Evolutionary conservation across 2,329 filamentous ascomycete species (phyloP), one percentile per base, ranked within the genome.

Genomic region (Talaromyces sp.): DNA sequence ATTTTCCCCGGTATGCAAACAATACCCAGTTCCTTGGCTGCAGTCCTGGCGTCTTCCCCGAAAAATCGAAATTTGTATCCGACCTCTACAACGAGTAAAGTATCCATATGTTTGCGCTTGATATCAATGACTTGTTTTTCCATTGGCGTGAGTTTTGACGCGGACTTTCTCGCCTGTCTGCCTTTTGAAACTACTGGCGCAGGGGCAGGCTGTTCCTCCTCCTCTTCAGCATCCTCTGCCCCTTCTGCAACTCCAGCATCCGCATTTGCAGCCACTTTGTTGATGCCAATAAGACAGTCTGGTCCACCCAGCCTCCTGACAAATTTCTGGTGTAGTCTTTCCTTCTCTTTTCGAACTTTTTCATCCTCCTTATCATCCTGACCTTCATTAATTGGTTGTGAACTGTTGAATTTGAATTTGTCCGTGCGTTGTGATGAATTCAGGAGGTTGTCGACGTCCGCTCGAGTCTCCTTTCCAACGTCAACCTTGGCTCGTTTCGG

Each of bases 11-110:
- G 93, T 65, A 99, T 97, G 71, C 94, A 99, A 39, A 99, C 89
- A 64, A 99, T 97, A 60, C 91, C 89, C 51, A 99, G 80, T 70
- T 93, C 91, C 72, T 93, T 96, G 11, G 92, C 89, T 4, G 93
- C 94, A 56, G 85, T 84, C 55, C 91, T 84, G 8, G 94, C 94
- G 77, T 99, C 94, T 67, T 97, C 93, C 10, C 94, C 94, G 69
- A 96, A 96, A 77, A 99, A 96, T 35, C 89, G 87, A 75, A 96
- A 99, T 71, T 99, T 99, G 77, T 99, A 99, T 53, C 94, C 94
- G 8, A 97, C 94, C 71, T 99, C 93, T 54, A 97, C 86, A 11
- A 97, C 89, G 33, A 99, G 80, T 19, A 99, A 67, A 0, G 93
- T 94, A 69, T 97, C 94, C 77, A 91, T 82, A 70, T 97, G 87